These are phyloP conservation scores for Gaeumannomyces sp. DNA, from an alignment of 2,329 filamentous ascomycete genomes.

Conservation along the genomic window DNA sequence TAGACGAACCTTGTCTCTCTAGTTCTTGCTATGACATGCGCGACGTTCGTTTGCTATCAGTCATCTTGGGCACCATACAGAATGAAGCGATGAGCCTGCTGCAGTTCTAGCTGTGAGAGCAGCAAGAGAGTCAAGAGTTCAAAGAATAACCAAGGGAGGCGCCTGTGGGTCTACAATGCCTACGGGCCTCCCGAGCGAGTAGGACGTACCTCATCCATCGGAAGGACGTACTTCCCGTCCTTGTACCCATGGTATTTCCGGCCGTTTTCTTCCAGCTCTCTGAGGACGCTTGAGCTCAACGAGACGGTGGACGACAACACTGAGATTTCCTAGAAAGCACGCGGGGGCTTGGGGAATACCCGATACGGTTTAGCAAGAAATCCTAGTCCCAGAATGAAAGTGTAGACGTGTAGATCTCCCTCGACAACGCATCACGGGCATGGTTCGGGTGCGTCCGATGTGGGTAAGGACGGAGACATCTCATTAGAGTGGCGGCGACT, in stretches of 20 bases:
- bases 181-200: too few relatives aligned
- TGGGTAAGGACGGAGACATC: background rate
- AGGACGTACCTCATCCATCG: constrained; percentile 28
- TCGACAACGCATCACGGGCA: too few relatives aligned
- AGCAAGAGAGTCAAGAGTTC: too few relatives aligned
- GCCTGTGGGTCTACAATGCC: too few relatives aligned
- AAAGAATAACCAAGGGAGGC: too few relatives aligned
- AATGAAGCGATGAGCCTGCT: background rate
- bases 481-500: constrained; percentile 10
- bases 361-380: too few relatives aligned
- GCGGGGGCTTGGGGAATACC: too few relatives aligned
- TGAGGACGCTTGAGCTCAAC: constrained; percentile 24
- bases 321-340: constrained; percentile 20
- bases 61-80: background rate
- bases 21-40: constrained; percentile 24
- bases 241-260: constrained; percentile 33
- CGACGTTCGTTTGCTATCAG: background rate
- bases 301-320: constrained; percentile 27
- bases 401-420: too few relatives aligned
- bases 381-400: too few relatives aligned
- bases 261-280: constrained; percentile 28
- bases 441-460: too few relatives aligned
- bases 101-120: background rate
- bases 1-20: constrained; percentile 23
- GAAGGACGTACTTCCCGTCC: constrained; percentile 31